Evolutionary conservation across 805 yeast genomes (phyloP), one percentile per base, ranked within the genome.

Genomic region (Kluyveromyces nonfermentans): DNA sequence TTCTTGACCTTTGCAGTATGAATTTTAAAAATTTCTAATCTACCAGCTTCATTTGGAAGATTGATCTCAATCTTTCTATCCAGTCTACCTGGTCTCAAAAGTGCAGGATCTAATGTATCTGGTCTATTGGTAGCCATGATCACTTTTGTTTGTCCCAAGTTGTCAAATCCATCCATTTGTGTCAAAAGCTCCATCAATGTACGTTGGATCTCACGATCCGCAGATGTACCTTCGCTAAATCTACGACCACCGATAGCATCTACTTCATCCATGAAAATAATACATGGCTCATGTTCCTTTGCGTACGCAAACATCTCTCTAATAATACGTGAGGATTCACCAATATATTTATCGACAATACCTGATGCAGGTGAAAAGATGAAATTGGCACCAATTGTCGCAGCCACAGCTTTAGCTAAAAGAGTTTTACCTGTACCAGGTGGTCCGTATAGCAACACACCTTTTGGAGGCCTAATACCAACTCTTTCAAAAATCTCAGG

Each of bases 91-190:
- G 98, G 96, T 72, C 98, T 85, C 56, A 90, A 74, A 55, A 90
- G 73, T 4, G 98, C 98, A 12, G 98, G 98, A 66, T 90, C 98
- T 52, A 90, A 73, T 10, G 97, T 93, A 62, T 90, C 98, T 9
- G 98, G 98, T 69, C 98, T 79, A 67, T 90, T 90, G n/a, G 98
- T 90, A 30, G 98, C 98, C 98, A 90, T 90, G 58, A 90, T 90
- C 42, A 90, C 88, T 69, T 90, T 90, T 2, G 98, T 90, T 66
- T 88, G 95, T 21, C 98, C 98, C 58, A 90, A 74, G 46, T 87
- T 84, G 64, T 90, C 97, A 64, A 90, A 90, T 47, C 98, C 98
- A 65, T 90, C 98, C 97, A 90, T 89, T 68, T 93, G 97, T 62
- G 90, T 90, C 56, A 90, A 75, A 60, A 90, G 72, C 68, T 90